These are phyloP conservation scores for Gaertneriomyces semiglobifer DNA, from an alignment of 192 early-diverging fungal species.

Conservation along the genomic window DNA sequence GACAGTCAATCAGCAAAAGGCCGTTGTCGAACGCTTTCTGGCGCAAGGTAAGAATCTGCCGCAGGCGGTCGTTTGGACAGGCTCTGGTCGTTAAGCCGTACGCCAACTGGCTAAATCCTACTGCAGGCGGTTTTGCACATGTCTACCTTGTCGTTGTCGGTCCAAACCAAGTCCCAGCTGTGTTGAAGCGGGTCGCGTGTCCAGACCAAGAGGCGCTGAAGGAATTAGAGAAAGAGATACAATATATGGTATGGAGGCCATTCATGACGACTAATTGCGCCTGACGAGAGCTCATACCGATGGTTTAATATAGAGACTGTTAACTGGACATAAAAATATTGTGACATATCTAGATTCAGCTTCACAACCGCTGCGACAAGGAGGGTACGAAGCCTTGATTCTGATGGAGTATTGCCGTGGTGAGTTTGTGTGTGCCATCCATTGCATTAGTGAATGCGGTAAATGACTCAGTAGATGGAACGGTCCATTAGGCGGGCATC, in stretches of 20 bases:
- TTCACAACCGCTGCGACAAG: conserved; percentile 48
- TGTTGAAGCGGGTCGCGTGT: conserved; percentile 78
- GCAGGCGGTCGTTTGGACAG: too few species aligned
- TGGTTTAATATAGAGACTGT: conserved; percentile 46
- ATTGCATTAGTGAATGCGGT: not conserved
- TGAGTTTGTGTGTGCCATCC: conserved; percentile 26
- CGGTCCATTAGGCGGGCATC: conserved; percentile 56
- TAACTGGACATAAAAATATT: conserved; percentile 78
- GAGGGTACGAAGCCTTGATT: conserved; percentile 77
- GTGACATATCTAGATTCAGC: conserved; percentile 72
- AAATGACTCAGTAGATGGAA: conserved; percentile 10
- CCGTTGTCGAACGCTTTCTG: conserved; percentile 69
- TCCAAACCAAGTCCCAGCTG: conserved; percentile 47
- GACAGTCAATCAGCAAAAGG: conserved; percentile 50
- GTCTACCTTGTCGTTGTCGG: conserved; percentile 73
- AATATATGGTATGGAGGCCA: conserved; percentile 62
- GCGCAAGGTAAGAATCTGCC: conserved; percentile 58
- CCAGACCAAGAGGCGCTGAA: conserved; percentile 63
- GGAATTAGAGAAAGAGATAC: conserved; percentile 69
- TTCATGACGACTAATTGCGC: not conserved
- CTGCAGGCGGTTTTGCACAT: conserved; percentile 82
- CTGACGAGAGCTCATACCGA: not conserved
- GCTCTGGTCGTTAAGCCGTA: too few species aligned
- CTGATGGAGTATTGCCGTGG: conserved; percentile 92
- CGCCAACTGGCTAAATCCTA: not conserved